Conservation (phyloP, 1,284 basidiomycete species). For the Moesziomyces sp. region DNA sequence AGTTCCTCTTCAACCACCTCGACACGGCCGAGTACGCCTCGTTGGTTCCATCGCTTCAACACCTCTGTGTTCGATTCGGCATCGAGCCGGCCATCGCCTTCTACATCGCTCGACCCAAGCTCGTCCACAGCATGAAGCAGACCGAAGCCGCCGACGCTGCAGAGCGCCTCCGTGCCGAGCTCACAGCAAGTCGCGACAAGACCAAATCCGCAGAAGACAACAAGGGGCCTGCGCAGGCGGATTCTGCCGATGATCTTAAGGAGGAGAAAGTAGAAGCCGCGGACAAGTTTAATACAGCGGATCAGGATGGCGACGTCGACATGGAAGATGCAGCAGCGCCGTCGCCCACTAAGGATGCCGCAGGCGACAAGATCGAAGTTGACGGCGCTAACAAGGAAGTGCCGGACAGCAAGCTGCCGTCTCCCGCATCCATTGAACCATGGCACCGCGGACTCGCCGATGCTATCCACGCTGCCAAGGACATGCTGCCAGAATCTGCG, state of each 20-base stretch:
- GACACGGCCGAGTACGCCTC: constrained; percentile 53
- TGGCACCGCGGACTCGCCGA: constrained; percentile 63
- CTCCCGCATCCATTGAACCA: constrained; percentile 1
- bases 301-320: constrained; percentile 30
- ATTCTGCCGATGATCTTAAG: no score
- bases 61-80: constrained; percentile 56
- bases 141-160: constrained; percentile 46
- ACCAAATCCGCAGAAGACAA: constrained; percentile 15
- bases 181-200: constrained; percentile 49
- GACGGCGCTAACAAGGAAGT: neutral
- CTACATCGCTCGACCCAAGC: constrained; percentile 60
- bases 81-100: constrained; percentile 63
- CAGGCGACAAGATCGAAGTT: neutral
- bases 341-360: constrained; percentile 3
- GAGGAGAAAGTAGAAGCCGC: neutral
- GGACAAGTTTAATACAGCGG: neutral
- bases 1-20: constrained; percentile 61
- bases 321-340: constrained; percentile 28
- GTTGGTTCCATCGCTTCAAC: constrained; percentile 49
- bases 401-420: neutral
- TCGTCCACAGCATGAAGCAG: constrained; percentile 52
- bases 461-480: constrained; percentile 44
- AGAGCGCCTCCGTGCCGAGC: constrained; percentile 44
- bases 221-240: neutral
- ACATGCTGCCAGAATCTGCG: constrained; percentile 46